A percentile compares a stretch with the other conserved stretches of the same genome.
phyloP scores from a whole-genome alignment of 305 asterid species.

The Solanum hybrid region DNA sequence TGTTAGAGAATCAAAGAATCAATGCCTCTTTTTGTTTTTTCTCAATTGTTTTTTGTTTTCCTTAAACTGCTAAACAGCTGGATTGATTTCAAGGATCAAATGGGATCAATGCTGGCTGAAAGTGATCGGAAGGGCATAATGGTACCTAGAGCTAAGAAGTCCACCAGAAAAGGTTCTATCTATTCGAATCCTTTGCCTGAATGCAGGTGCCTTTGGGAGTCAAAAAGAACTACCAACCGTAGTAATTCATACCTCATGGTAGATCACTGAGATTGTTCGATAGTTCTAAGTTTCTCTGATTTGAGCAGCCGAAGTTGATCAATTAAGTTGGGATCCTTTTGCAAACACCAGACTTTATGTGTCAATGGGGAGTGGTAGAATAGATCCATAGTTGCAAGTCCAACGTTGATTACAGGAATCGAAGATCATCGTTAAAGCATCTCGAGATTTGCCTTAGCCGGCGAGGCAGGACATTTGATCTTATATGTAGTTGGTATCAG shows the following conservation, averaged over 20 bases:
- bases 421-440: neutral
- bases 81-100: conserved; percentile 60
- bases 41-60: neutral
- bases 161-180: conserved; percentile 61
- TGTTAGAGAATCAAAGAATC: neutral
- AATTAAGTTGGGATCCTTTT: neutral
- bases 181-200: conserved; percentile 71
- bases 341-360: neutral
- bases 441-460: neutral
- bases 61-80: conserved; percentile 37
- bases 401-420: neutral
- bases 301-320: neutral
- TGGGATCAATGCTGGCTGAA: conserved; percentile 67
- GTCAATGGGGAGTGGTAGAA: neutral
- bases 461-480: neutral
- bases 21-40: neutral
- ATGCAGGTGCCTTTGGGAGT: conserved; percentile 71
- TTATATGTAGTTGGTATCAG: neutral
- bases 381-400: neutral
- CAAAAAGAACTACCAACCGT: conserved; percentile 28
- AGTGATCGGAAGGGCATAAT: conserved; percentile 61
- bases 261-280: neutral
- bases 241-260: conserved; percentile 24
- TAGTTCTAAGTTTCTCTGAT: neutral
- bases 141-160: conserved; percentile 60